Evolutionary conservation across 495 filamentous ascomycete genomes (phyloP), one percentile per base, ranked within the genome.

Genomic region (Aspergillus affinis): DNA sequence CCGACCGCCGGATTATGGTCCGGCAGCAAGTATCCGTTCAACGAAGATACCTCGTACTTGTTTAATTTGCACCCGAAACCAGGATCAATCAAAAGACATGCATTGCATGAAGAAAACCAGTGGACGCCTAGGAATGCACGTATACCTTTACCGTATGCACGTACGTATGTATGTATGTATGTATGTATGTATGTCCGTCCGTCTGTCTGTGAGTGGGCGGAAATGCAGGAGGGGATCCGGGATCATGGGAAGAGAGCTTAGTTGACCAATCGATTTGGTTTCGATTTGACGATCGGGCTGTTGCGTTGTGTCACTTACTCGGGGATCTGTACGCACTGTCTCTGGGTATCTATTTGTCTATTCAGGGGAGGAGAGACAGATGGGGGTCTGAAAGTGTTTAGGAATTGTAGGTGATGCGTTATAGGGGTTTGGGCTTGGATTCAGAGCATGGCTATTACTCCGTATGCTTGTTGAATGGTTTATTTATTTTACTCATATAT

Each of bases 221-320:
- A 45, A 54, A 49, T 60, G 58, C 58, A 55, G 58, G 46, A 46
- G n/a, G 26, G 58, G 50, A 59, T 54, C 61, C 61, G 57, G 61
- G 51, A 56, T 59, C 21, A 54, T 62, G 61, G 61, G 57, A 55
- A 51, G 26, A 32, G 47, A 2, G 36, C 36, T 17, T 15, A 27
- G 44, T 20, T 20, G 44, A 54, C 51, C 51, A 49, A 59, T 58
- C 61, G 56, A 36, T 49, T 47, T 45, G 48, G 12, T 10, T 41
- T 41, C 20, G 45, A 50, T 54, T 51, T 15, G 13, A 13, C 51
- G 51, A 53, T 53, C 51, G 32, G 52, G 23, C 13, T 26, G 30
- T 12, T 15, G 51, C 32, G n/a, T 8, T 36, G 19, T 19, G 52
- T 32, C 12, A n/a, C 52, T 46, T 19, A 45, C 21, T 44, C 20